Evolutionary conservation across 148 eudicot species (phyloP), one percentile per base, ranked within the genome.

Genomic region (Persicaria tinctoria): DNA sequence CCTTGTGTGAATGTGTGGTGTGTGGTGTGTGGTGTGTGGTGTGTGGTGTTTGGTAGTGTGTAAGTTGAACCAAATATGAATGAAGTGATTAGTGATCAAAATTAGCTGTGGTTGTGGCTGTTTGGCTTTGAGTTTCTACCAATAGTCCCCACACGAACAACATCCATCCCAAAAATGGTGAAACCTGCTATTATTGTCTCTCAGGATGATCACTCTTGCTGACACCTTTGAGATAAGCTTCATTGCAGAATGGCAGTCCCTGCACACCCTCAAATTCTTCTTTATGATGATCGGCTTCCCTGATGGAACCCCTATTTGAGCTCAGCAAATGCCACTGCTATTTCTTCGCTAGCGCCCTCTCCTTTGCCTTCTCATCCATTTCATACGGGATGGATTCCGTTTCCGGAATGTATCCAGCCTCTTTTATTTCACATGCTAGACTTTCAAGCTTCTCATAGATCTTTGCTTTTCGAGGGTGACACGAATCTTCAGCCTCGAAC

Each of bases 221-320:
- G 41, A 72, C 60, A 80, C 89, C 74, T 80, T 80, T 3, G 89
- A 85, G 13, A 84, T 84, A 27, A 84, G 49, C 74, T 86, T 86
- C 51, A 84, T 82, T 8, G 85, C 84, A 51, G 75, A 76, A 80
- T 86, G 89, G 63, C 89, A 86, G 51, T 86, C 89, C 17, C 73
- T 23, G 32, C 89, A 84, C 50, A 82, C 77, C 77, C 89, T 82
- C 56, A 86, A 45, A 55, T 86, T 86, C 74, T 86, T 86, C 81
- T 84, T 84, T 3, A 86, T 73, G 49, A 84, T 84, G 51, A 86
- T 78, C 14, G 85, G 87, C 76, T 86, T 86, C 79, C 89, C 83
- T 68, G 51, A 38, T 0, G 86, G 85, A 64, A 82, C 32, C 46
- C 51, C 54, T 76, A 86, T 76, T 18, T 84, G 55, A 0, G 86